phyloP scores from a whole-genome alignment of 305 asterid species.

The Plantago coronopus region DNA sequence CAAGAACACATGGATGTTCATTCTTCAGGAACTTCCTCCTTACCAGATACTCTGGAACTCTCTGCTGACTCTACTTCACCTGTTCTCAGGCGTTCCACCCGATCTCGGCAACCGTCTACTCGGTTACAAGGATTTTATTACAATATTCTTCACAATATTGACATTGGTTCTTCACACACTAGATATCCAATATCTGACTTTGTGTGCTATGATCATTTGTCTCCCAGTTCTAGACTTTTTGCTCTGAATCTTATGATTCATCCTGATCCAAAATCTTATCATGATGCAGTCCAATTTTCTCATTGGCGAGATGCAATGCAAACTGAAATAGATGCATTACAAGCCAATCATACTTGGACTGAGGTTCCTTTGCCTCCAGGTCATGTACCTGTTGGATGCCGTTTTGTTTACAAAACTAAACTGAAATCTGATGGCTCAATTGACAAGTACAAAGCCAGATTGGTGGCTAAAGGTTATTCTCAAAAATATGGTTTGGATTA shows the following conservation, averaged over 20 bases:
- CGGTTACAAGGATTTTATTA: too few species aligned
- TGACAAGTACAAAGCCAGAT: background rate
- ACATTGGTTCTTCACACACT: too few species aligned
- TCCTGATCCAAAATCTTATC: background rate
- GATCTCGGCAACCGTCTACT: too few species aligned
- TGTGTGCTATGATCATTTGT: background rate
- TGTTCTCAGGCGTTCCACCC: too few species aligned
- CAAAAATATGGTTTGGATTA: background rate
- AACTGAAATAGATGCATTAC: background rate
- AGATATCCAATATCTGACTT: too few species aligned
- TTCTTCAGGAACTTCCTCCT: too few species aligned
- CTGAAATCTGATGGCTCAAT: background rate
- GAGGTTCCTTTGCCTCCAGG: background rate
- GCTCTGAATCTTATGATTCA: background rate
- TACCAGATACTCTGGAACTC: too few species aligned
- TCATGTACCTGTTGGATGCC: background rate
- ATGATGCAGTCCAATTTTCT: background rate
- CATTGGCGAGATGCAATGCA: background rate
- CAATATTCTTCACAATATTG: too few species aligned
- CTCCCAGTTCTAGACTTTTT: background rate
- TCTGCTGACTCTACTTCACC: too few species aligned
- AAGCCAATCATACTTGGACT: background rate
- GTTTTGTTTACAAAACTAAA: background rate
- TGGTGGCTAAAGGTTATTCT: background rate
- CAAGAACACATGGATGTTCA: too few species aligned